Base-by-base conservation (phyloP, 1,139 yeast species). In the Saccharomyces hybrid region DNA sequence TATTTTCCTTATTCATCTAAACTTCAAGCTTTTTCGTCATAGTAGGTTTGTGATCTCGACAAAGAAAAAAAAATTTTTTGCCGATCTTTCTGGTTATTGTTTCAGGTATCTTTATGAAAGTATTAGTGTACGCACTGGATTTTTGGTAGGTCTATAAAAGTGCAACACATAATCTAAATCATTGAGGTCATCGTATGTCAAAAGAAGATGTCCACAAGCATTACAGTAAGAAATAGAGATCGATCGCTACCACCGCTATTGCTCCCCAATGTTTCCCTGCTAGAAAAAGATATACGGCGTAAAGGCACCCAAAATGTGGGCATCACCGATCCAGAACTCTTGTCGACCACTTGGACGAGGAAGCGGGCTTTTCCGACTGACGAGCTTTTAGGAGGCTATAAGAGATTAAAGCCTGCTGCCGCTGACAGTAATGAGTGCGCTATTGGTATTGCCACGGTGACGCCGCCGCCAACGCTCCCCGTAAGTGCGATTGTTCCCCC, bases 211-310 rank as follows among this genome's bases (percentile, higher is more conserved):
- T 54, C 56, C 6, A 51, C 61, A 4, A 64, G 68, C 50, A 63
- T 65, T 7, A 61, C 64, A 13, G 59, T 66, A 5, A 55, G 59
- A 14, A 66, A 66, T 51, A 59, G 61, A 49, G 61, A 62, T 55
- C 59, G 56, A 14, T 55, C 61, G 29, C 53, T 65, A 50, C 71
- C 70, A 20, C 70, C 71, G 20, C 56, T 66, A 49, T 53, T 67
- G 41, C 57, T 67, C 48, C 71, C 69, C 47, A 64, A 56, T 48
- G 55, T 64, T 11, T 16, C 44, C 44, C 5, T 38, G 44, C n/a
- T 38, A n/a, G 44, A 38, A 11, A 38, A 38, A n/a, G 44, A 38
- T 8, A 5, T 38, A 11, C 9, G 26, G 11, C 44, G 44, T 20
- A 16, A 51, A 50, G 54, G 27, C 46, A 28, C 52, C 47, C 47